A percentile compares a stretch with the other conserved stretches of the same genome.
phyloP scores from a whole-genome alignment of 2,329 filamentous ascomycete species.

The Clathrospora elynae region DNA sequence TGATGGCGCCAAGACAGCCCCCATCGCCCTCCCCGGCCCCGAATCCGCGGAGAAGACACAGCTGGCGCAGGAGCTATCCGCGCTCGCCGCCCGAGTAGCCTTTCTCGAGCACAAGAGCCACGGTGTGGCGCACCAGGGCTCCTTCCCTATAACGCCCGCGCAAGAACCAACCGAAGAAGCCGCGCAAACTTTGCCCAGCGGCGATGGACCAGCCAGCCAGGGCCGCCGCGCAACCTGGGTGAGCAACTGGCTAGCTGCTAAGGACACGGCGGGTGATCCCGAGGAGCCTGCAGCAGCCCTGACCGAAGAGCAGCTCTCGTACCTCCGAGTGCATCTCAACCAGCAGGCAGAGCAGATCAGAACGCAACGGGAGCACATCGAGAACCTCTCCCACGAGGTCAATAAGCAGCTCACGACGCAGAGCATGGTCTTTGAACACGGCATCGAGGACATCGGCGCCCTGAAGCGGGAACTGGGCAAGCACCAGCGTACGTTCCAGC shows the following conservation, averaged over 20 bases:
- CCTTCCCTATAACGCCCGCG: slow-evolving; percentile 74
- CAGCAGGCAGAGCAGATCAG: slow-evolving; percentile 92
- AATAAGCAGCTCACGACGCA: slow-evolving; percentile 84
- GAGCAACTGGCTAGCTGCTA: slow-evolving; percentile 60
- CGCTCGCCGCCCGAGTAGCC: slow-evolving; percentile 77
- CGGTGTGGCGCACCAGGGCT: slow-evolving; percentile 59
- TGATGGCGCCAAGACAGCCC: slow-evolving; percentile 36
- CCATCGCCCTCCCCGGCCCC: slow-evolving; percentile 76
- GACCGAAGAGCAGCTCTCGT: slow-evolving; percentile 81
- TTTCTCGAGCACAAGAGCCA: slow-evolving; percentile 80
- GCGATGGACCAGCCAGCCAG: slow-evolving; percentile 33
- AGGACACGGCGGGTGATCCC: slow-evolving; percentile 55
- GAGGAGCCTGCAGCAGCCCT: slow-evolving; percentile 60
- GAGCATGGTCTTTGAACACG: slow-evolving; percentile 77
- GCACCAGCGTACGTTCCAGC: slow-evolving; percentile 70
- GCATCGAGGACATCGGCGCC: slow-evolving; percentile 82
- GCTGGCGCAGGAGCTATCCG: slow-evolving; percentile 81
- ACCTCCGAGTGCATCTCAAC: slow-evolving; percentile 87
- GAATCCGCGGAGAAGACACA: slow-evolving; percentile 75
- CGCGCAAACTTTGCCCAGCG: slow-evolving; percentile 43
- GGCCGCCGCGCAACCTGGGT: slow-evolving; percentile 50
- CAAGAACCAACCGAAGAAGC: slow-evolving; percentile 68
- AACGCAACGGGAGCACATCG: slow-evolving; percentile 83
- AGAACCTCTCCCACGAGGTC: slow-evolving; percentile 82
- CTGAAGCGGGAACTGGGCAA: slow-evolving; percentile 94